Base-by-base conservation (phyloP, 169 alveolate genomes). In the Babesia bovis region DNA sequence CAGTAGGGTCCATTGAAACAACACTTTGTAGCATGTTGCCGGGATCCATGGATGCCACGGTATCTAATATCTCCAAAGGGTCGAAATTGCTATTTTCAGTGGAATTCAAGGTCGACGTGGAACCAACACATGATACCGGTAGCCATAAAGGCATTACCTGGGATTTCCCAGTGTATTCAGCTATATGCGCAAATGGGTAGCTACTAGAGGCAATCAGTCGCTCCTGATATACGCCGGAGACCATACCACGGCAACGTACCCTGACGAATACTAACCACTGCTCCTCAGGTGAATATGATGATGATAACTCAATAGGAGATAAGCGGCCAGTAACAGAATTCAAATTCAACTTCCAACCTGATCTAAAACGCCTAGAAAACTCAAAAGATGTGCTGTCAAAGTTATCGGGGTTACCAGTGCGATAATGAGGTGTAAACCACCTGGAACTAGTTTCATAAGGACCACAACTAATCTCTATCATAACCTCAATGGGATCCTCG, bases 391-490 rank as follows among this genome's bases (percentile, higher is more conserved):
- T 38, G 19, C 41, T 5, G 30, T 65, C 28, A 32, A 25, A 61
- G 19, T 26, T 21, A 19, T 28, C 53, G 28, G 69, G 41, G 69
- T 10, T 28, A 36, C 40, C 32, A 9, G 50, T 44, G 35, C 69
- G 68, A 17, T 75, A 77, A 36, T 51, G 66, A 0, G 76, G 78
- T 0, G 50, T 23, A 28, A 92, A 92, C 86, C 90, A 92, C 41
- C 83, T 90, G 30, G 96, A 90, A 52, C 87, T 45, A 42, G 83
- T 90, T 51, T 78, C 90, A 42, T 72, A 50, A 33, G 96, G 96
- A 0, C 97, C 97, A 49, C 95, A 90, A 25, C 91, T 84, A 4
- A 92, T 56, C 49, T 92, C 94, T 10, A 93, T 92, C 82, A 83
- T 33, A 51, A 82, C 69, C 66, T 90, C 61, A 55, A 70, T 69